A percentile compares a stretch with the other conserved stretches of the same genome.
These are phyloP conservation scores for Aspergillus arachidicola DNA, from an alignment of 2,329 filamentous ascomycete genomes.

Conservation along the genomic window DNA sequence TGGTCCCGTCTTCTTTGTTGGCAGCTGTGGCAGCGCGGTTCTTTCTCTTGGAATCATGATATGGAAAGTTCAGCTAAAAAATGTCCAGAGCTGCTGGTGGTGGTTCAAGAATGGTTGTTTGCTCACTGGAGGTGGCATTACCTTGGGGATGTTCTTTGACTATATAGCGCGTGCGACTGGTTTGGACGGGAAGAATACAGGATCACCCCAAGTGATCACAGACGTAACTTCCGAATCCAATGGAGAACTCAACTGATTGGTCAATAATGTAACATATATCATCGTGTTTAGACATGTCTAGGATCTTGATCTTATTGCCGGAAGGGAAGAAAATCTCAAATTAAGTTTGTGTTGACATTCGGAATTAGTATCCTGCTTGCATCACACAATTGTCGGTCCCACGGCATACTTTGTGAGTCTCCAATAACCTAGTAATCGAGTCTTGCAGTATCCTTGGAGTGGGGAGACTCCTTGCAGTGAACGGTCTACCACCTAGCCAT, in stretches of 20 bases:
- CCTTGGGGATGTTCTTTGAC: constrained; percentile 57
- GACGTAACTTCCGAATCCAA: neutral
- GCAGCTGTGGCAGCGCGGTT: constrained; percentile 60
- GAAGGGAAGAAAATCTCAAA: neutral
- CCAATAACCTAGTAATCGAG: neutral
- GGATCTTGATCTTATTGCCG: neutral
- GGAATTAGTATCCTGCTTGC: neutral
- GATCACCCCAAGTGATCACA: neutral
- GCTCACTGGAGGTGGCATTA: constrained; percentile 63
- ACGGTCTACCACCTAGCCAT: neutral
- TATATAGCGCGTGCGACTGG: constrained; percentile 46
- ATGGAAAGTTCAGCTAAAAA: constrained; percentile 59
- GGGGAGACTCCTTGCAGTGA: no score
- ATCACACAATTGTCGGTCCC: neutral
- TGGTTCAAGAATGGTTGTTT: constrained; percentile 67
- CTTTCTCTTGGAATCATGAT: constrained; percentile 62
- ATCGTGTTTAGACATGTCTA: neutral
- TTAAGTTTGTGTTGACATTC: neutral
- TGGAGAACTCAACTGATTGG: neutral
- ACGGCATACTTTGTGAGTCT: neutral
- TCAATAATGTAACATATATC: neutral
- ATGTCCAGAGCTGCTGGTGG: constrained; percentile 63
- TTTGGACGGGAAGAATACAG: constrained; percentile 24
- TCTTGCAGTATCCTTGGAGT: neutral
- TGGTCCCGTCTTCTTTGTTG: constrained; percentile 61